Evolutionary conservation across 306 rosid species (phyloP).

Genomic region (Vigna angularis): DNA sequence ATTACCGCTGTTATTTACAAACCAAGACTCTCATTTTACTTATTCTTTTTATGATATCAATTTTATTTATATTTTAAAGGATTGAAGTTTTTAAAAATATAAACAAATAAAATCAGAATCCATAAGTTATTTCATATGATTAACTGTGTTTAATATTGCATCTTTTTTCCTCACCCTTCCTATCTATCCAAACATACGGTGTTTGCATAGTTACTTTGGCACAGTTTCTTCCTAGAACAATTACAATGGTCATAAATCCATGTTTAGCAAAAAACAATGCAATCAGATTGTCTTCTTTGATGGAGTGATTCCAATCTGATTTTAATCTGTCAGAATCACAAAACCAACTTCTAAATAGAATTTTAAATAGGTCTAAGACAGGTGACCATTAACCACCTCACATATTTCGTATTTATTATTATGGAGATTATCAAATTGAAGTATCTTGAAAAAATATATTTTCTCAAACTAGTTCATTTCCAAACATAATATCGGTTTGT

Average conservation of each 20-base stretch:
- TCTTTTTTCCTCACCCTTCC: neutral
- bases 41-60: neutral
- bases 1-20: conserved; percentile 34
- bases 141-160: neutral
- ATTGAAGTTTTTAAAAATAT: neutral
- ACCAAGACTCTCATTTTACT: conserved; percentile 23
- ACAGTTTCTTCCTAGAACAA: conserved; percentile 2
- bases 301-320: neutral
- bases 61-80: neutral
- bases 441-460: neutral
- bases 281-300: neutral
- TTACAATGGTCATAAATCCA: conserved; percentile 25
- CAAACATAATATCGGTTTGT: neutral
- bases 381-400: neutral
- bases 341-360: conserved; percentile 11
- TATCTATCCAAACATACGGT: neutral
- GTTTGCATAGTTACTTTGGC: neutral
- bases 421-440: neutral
- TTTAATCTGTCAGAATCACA: conserved; percentile 24
- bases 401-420: neutral
- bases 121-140: neutral
- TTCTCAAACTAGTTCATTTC: neutral
- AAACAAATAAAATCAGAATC: neutral
- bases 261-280: conserved; percentile 38
- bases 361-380: neutral